Evolutionary conservation across 1,284 basidiomycete species (phyloP).

Genomic region (Hypsizygus ulmarius): DNA sequence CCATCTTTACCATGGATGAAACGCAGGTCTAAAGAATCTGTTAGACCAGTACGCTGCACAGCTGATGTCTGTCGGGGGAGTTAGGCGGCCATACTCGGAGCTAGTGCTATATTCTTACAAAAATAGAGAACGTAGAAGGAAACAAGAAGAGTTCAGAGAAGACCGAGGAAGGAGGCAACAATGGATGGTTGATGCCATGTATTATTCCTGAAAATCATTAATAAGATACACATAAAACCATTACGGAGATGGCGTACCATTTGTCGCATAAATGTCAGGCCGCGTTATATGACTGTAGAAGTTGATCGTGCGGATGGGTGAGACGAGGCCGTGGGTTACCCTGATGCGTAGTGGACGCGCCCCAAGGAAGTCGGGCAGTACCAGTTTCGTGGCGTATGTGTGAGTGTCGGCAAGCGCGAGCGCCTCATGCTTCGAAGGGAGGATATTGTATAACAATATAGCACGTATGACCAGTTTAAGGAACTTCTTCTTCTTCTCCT

Average conservation of each 20-base stretch:
- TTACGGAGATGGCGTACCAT: constrained; percentile 50
- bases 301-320: constrained; percentile 45
- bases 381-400: constrained; percentile 58
- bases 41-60: constrained; percentile 52
- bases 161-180: constrained; percentile 61
- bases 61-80: constrained; percentile 65
- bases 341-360: constrained; percentile 55
- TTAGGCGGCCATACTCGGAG: too few species aligned
- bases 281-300: constrained; percentile 49
- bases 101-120: constrained; percentile 45
- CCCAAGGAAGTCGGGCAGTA: constrained; percentile 50
- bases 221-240: neutral
- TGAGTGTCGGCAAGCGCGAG: constrained; percentile 51
- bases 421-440: constrained; percentile 43
- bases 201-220: constrained; percentile 41
- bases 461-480: constrained; percentile 54
- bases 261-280: constrained; percentile 50
- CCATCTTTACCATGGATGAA: constrained; percentile 37
- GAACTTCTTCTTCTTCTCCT: constrained; percentile 50
- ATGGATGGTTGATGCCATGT: constrained; percentile 58
- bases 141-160: constrained; percentile 59
- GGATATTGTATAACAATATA: constrained; percentile 62
- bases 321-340: constrained; percentile 39
- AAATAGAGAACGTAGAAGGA: constrained; percentile 52
- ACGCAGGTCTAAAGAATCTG: constrained; percentile 45